Base-by-base conservation (phyloP, 441 rosid genomes). In the Euphorbia celastroides region DNA sequence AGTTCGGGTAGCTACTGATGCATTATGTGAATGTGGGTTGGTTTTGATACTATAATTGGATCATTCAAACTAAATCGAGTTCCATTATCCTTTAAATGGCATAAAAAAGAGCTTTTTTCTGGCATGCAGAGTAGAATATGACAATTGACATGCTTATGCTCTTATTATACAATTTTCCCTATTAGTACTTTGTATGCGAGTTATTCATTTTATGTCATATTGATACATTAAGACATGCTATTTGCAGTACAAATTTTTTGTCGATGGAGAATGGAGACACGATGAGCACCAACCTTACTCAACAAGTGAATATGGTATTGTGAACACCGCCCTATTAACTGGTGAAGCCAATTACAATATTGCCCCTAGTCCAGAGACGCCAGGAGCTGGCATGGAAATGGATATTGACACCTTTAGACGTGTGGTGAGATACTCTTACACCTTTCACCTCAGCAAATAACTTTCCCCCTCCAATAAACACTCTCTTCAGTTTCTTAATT, bases 221-320 rank as follows among this genome's bases (percentile, higher is more conserved):
- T 67, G 61, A 62, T 69, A 6, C 14, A 52, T 20, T 20, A 5
- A 14, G 52, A 4, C 13, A 42, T 28, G 60, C 70, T 57, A 16
- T 27, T 62, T 73, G 83, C 90, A 93, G 98, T 88, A 63, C 75
- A 88, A 86, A 74, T 88, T 88, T 75, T 74, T 72, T 19, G 88
- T 88, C 64, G 94, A 88, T 75, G 89, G 91, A 73, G 86, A 83
- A 41, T 84, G 89, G 94, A 77, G 79, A 60, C 84, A 86, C 16
- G 94, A 88, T 57, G 88, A 88, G 58, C 81, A 71, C 59, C 94
- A 88, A 71, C 86, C 85, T 31, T 71, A 51, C 69, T 83, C 85
- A 54, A 77, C 69, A 4, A 80, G 86, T 51, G 82, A 81, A 67
- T 88, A 76, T 70, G 98, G 94, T 38, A 57, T 82, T 57, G 87